These are phyloP conservation scores for Kwoniella heveanensis DNA, from an alignment of 768 basidiomycete species.

Conservation along the genomic window DNA sequence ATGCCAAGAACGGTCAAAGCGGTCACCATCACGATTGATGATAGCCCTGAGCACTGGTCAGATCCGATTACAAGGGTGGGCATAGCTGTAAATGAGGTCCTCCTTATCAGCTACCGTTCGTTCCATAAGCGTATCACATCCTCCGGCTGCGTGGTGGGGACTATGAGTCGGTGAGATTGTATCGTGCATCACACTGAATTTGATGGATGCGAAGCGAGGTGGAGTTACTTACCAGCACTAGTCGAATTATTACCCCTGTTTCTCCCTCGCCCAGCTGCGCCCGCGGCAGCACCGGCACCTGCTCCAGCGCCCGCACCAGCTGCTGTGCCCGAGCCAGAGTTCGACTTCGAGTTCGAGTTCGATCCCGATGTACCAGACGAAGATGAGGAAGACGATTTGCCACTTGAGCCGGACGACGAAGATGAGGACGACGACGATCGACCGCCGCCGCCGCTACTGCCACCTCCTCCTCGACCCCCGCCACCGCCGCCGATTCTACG, in stretches of 20 bases:
- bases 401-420: background rate
- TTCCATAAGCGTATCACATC: no score
- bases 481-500: background rate
- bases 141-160: no score
- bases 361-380: constrained; percentile 1
- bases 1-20: constrained; percentile 1
- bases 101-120: no score
- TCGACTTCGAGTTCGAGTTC: no score
- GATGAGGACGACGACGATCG: background rate
- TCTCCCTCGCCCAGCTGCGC: background rate
- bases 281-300: constrained; percentile 2
- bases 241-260: background rate
- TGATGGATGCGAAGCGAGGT: no score
- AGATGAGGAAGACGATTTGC: background rate
- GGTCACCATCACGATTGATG: background rate
- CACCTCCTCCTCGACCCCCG: background rate
- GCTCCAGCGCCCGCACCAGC: constrained; percentile 9
- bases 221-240: constrained; percentile 6
- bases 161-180: no score
- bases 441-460: background rate
- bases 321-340: constrained; percentile 5
- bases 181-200: no score
- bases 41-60: background rate
- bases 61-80: background rate
- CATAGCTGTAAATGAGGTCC: background rate